These are phyloP conservation scores for Kalmanozyma brasiliensis DNA, from an alignment of 1,284 basidiomycete genomes.

Conservation along the genomic window DNA sequence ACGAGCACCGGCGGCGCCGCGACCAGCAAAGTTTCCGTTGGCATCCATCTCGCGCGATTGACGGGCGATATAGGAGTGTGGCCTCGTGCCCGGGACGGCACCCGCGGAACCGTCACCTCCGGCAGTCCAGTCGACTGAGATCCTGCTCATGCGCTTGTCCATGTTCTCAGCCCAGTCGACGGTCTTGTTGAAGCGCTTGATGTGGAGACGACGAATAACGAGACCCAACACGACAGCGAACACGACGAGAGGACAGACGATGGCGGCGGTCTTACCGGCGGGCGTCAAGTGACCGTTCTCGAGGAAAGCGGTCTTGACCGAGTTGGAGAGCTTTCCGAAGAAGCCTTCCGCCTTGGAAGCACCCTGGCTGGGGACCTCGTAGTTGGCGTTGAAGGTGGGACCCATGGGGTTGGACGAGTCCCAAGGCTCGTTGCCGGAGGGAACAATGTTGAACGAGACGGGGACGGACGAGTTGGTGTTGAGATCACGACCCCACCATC, in stretches of 20 bases:
- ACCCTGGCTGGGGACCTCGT: constrained; percentile 53
- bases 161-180: constrained; percentile 65
- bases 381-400: constrained; percentile 58
- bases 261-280: constrained; percentile 62
- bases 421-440: constrained; percentile 65
- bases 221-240: constrained; percentile 51
- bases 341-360: constrained; percentile 42
- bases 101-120: constrained; percentile 62
- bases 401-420: constrained; percentile 63
- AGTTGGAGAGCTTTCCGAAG: constrained; percentile 46
- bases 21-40: constrained; percentile 45
- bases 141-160: constrained; percentile 66
- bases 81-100: constrained; percentile 55
- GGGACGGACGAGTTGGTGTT: constrained; percentile 38
- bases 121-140: constrained; percentile 61
- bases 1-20: constrained; percentile 51
- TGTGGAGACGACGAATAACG: constrained; percentile 62
- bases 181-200: constrained; percentile 65
- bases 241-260: constrained; percentile 61
- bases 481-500: constrained; percentile 61
- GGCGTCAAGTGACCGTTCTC: constrained; percentile 52
- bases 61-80: constrained; percentile 53
- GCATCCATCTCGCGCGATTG: constrained; percentile 47
- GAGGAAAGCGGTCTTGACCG: constrained; percentile 57
- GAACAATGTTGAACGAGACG: constrained; percentile 66